Base-by-base conservation (phyloP, 2,329 filamentous ascomycete species). In the Claviceps fusiformis region DNA sequence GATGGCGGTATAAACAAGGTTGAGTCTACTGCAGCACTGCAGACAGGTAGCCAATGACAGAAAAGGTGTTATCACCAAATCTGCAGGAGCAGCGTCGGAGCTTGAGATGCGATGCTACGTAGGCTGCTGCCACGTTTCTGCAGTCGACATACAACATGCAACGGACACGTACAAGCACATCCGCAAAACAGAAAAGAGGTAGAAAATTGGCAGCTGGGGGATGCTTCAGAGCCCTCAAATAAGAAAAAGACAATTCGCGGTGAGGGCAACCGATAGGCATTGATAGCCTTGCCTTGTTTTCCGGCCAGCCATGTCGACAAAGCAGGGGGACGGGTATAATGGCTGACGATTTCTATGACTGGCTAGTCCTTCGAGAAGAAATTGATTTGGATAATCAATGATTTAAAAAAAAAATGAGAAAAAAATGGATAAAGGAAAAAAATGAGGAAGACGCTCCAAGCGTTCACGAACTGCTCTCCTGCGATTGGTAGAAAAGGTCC, bases 61-160 rank as follows among this genome's bases (percentile, higher is more conserved):
- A 45, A 10, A 10, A n/a, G n/a, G 29, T 10, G 13, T 13, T 11
- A 9, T 15, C 11, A 17, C 43, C 15, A 19, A 44, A 13, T 33
- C 44, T 53, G 48, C 54, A 52, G n/a, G 50, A 33, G 29, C 24
- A 17, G 13, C 35, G 44, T 35, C 45, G 53, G 50, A 35, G 19
- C 46, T 55, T 33, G 37, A 48, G 45, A 44, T 50, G 54, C 54
- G 45, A 50, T 56, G 50, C 50, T 53, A 56, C 54, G 46, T 47
- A 49, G 43, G 24, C 24, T 55, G 19, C 24, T 55, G 54, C 54
- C 54, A 52, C 54, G 54, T 52, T 52, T 47, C 49, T 35, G 17
- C 19, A 13, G n/a, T 37, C 33, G n/a, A 37, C 48, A 37, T 35
- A 50, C n/a, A 24, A 19, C 33, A 37, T 50, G 31, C 31, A 50